A percentile compares a stretch with the other conserved stretches of the same genome.
These are phyloP conservation scores for Lichtheimia hyalospora DNA, from an alignment of 371 early-diverging fungal genomes.

Conservation along the genomic window DNA sequence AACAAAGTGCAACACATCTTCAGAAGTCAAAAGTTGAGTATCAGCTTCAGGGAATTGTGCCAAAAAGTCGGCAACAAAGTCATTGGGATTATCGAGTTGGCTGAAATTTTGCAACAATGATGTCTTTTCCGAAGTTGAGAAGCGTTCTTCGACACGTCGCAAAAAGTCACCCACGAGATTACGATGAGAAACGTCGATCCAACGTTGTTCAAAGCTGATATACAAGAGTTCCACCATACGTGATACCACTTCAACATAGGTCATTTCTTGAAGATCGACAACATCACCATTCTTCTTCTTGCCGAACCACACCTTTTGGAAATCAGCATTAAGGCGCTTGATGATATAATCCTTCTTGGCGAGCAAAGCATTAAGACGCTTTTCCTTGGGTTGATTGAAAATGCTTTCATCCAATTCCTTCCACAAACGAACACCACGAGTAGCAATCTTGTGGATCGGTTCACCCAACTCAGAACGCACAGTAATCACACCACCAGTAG, in stretches of 20 bases:
- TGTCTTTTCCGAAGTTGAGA: slow-evolving; percentile 55
- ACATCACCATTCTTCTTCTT: slow-evolving; percentile 78
- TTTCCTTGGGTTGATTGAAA: slow-evolving; percentile 87
- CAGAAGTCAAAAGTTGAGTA: slow-evolving; percentile 83
- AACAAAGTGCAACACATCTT: slow-evolving; percentile 90
- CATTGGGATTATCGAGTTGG: slow-evolving; percentile 70
- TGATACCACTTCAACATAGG: slow-evolving; percentile 87
- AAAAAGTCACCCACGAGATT: slow-evolving; percentile 88
- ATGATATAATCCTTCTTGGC: slow-evolving; percentile 94
- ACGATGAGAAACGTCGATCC: slow-evolving; percentile 87
- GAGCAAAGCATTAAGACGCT: slow-evolving; percentile 77
- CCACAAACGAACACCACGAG: slow-evolving; percentile 92
- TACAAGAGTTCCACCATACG: slow-evolving; percentile 86
- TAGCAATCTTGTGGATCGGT: slow-evolving; percentile 97
- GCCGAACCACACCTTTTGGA: slow-evolving; percentile 96
- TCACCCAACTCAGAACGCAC: slow-evolving; percentile 95
- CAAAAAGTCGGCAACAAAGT: slow-evolving; percentile 73
- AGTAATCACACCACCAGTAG: slow-evolving; percentile 90
- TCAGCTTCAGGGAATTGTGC: slow-evolving; percentile 78
- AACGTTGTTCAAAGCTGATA: slow-evolving; percentile 75
- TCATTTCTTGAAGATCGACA: slow-evolving; percentile 88
- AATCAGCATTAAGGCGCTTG: slow-evolving; percentile 87
- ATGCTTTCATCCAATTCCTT: slow-evolving; percentile 94
- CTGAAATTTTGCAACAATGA: slow-evolving; percentile 73
- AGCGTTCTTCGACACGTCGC: slow-evolving; percentile 91